Percentiles rank a stretch among this genome's conserved stretches.
These are phyloP conservation scores for Aspergillus fumigatiaffinis DNA, from an alignment of 2,329 filamentous ascomycete genomes.

Conservation along the genomic window DNA sequence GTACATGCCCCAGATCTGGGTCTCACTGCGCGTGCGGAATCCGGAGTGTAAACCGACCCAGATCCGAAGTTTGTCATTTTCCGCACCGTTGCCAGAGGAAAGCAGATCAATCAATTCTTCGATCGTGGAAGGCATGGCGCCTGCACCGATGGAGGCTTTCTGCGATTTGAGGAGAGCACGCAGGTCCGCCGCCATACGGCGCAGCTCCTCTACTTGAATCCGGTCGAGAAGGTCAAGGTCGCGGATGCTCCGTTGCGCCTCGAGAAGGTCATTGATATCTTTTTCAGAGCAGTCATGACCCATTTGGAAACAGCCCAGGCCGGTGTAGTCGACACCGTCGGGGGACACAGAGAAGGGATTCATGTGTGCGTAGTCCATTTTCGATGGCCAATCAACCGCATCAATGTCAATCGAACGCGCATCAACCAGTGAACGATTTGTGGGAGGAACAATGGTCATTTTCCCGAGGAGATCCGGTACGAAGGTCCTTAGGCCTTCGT, in stretches of 20 bases:
- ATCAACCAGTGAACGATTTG: background rate
- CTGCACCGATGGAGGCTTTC: background rate
- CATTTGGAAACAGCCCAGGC: constrained; percentile 27
- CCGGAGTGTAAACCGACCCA: constrained; percentile 21
- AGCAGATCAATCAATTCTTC: constrained; percentile 9
- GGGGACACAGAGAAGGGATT: constrained; percentile 20
- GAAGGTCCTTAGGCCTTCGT: constrained; percentile 5
- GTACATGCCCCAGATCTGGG: constrained; percentile 18
- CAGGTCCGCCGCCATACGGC: constrained; percentile 14
- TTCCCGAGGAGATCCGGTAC: constrained; percentile 5
- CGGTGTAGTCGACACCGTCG: constrained; percentile 18
- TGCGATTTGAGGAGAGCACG: constrained; percentile 10
- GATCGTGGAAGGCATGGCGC: background rate
- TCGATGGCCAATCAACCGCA: constrained; percentile 10
- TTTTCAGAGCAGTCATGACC: constrained; percentile 19
- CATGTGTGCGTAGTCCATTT: constrained; percentile 7
- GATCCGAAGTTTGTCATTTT: constrained; percentile 10
- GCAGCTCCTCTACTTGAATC: constrained; percentile 16
- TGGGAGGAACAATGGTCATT: constrained; percentile 3
- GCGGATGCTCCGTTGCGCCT: constrained; percentile 18
- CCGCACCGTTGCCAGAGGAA: constrained; percentile 1
- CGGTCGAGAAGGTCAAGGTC: constrained; percentile 20
- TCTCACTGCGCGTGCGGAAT: constrained; percentile 16
- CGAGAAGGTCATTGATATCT: constrained; percentile 20
- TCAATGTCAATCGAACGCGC: constrained; percentile 10